A percentile compares a stretch with the other conserved stretches of the same genome.
Conservation (phyloP, 2,329 filamentous ascomycete genomes). For the Scytalidium sp. region DNA sequence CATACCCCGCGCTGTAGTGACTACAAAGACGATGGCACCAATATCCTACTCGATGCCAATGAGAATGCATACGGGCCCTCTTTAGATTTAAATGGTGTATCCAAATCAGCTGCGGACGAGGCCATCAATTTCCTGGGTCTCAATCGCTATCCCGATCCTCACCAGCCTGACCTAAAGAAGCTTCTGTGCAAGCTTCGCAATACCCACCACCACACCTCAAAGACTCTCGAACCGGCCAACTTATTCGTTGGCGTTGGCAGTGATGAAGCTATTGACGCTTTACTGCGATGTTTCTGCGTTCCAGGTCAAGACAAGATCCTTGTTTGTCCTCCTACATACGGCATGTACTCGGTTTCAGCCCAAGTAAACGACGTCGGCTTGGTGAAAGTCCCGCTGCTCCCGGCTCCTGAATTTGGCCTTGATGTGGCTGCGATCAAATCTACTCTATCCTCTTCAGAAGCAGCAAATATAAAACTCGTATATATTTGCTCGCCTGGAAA, state of each 20-base stretch:
- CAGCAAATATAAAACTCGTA: constrained; percentile 73
- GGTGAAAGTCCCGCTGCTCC: constrained; percentile 79
- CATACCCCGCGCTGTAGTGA: constrained; percentile 59
- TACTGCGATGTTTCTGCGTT: constrained; percentile 88
- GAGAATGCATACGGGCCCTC: constrained; percentile 95
- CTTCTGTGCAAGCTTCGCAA: constrained; percentile 85
- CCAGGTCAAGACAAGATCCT: constrained; percentile 88
- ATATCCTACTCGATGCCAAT: constrained; percentile 94
- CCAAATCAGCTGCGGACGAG: constrained; percentile 31
- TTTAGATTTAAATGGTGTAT: constrained; percentile 49
- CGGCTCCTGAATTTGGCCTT: constrained; percentile 69
- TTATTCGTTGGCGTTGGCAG: constrained; percentile 94
- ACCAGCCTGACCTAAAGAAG: constrained; percentile 85
- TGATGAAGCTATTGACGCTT: constrained; percentile 93
- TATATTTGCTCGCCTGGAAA: constrained; percentile 97
- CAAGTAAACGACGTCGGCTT: constrained; percentile 90
- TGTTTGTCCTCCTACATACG: constrained; percentile 94
- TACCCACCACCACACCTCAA: constrained; percentile 74
- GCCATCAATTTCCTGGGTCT: constrained; percentile 74
- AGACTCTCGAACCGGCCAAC: constrained; percentile 72
- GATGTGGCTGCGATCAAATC: constrained; percentile 67
- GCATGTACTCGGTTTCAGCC: constrained; percentile 95
- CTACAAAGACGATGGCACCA: constrained; percentile 97
- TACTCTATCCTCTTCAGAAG: constrained; percentile 54
- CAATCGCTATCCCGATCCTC: constrained; percentile 94